Evolutionary conservation across 208 protist species (phyloP), one percentile per base, ranked within the genome.

Genomic region (Lotmaria passim): DNA sequence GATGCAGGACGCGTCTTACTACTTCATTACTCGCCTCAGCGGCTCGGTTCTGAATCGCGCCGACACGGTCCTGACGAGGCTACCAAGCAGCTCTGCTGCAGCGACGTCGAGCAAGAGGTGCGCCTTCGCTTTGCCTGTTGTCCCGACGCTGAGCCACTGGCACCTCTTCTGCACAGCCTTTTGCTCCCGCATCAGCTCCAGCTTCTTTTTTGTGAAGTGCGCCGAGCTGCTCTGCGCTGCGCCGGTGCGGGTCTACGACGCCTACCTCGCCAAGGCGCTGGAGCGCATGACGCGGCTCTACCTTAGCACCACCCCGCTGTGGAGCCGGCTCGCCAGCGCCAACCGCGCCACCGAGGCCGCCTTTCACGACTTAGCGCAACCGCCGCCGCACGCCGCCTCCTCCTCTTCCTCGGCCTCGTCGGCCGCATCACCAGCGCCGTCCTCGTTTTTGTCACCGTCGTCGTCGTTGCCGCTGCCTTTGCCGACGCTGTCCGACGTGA

Each of bases 131-230:
- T n/a, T 79, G 39, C 66, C 73, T n/a, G 55, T 74, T 33, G 36
- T 66, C 19, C 79, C 79, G 17, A 59, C 38, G 4, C 53, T 89
- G 12, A 87, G 79, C 24, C 88, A 93, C 62, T 91, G 86, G 83
- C 81, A 93, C 60, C 76, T 93, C 58, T 79, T 86, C 58, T 93
- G 88, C 79, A 91, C 83, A 15, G 68, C 69, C 28, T 74, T 79
- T 46, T 93, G 83, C 79, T 70, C 75, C 15, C 60, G 69, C 31
- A 90, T 91, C 76, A 50, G 67, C 11, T 74, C 85, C 21, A 71
- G 72, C 33, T 91, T 83, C 57, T 93, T 93, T 67, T 82, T 70
- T 17, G 78, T 93, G 11, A 86, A 89, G 69, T 76, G 81, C 14
- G 74, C 88, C 17, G 78, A 91, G 58, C 73, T 59, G 21, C 58